Evolutionary conservation across 148 eudicot genomes (phyloP), one percentile per base, ranked within the genome.

Genomic region (Euryodendron excelsum): DNA sequence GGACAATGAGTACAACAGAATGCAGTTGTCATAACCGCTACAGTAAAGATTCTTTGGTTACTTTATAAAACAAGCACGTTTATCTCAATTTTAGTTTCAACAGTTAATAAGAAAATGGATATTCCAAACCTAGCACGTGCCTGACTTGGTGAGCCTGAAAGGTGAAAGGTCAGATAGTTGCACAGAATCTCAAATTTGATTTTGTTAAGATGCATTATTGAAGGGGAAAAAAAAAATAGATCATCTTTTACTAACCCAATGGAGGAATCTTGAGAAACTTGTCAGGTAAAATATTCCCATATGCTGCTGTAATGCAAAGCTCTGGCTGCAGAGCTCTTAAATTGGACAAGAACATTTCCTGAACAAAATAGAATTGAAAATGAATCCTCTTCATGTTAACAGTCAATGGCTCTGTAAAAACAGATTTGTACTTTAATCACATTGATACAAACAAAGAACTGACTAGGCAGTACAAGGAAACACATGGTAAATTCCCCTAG

Each of bases 241-340:
- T 44, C 23, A 50, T 3, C 27, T 61, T 34, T 48, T 36, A 86
- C 91, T 84, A 78, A 96, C 99, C 99, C 79, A 88, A 87, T 37
- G 88, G 81, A 67, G 99, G 99, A 80, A 96, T 91, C 72, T 93
- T 93, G 31, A 96, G 89, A 81, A 93, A 91, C 75, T 93, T 91
- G 85, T 61, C 88, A 14, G 99, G 91, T 66, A 96, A 81, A 72
- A 96, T 96, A 86, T 93, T 96, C 74, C 99, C 99, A 85, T 96
- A 96, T 66, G 99, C 98, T 55, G 97, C 98, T 55, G 99, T 96
- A 78, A 96, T 78, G 82, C 98, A 96, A 77, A 96, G 92, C 72
- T 96, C 98, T 27, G 99, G 99, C 79, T 93, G 88, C 88, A 93
- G 72, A 66, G 90, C 87, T 81, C 81, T 88, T 75, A 96, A 86